These are phyloP conservation scores for Tetrapisispora pingtungensis DNA, from an alignment of 805 yeast species.

Conservation along the genomic window DNA sequence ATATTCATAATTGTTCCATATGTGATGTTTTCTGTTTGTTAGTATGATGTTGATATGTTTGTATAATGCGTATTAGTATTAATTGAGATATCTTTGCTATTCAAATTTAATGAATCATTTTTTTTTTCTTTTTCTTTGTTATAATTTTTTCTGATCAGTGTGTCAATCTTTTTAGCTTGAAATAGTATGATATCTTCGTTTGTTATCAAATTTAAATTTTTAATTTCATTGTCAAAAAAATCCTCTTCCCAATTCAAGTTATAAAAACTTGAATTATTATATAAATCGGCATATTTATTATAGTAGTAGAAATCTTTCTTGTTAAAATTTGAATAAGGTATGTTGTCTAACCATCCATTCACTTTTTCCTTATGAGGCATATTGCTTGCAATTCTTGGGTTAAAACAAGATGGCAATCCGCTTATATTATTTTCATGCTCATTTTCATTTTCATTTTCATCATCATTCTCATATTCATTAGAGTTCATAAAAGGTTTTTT, in stretches of 20 bases:
- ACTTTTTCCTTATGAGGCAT: conserved; percentile 64
- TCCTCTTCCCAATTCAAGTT: conserved; percentile 27
- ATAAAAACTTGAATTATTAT: conserved; percentile 10
- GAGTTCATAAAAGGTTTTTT: too few relatives aligned
- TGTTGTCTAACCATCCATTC: conserved; percentile 46
- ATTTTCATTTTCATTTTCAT: not conserved
- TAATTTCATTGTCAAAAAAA: conserved; percentile 2
- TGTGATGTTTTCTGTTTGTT: too few relatives aligned
- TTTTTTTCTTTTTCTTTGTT: conserved; percentile 4
- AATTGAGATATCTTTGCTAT: not conserved
- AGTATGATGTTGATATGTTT: not conserved
- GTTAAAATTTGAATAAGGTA: conserved; percentile 34
- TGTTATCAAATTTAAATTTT: conserved; percentile 4
- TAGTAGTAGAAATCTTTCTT: conserved; percentile 7
- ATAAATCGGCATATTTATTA: conserved; percentile 11
- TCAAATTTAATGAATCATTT: not conserved
- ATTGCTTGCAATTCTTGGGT: conserved; percentile 52
- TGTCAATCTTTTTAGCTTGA: conserved; percentile 19
- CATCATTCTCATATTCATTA: too few relatives aligned
- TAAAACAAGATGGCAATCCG: conserved; percentile 39
- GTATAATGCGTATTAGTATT: not conserved
- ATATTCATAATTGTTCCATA: too few relatives aligned
- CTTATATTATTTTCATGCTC: not conserved
- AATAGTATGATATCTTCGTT: conserved; percentile 18
- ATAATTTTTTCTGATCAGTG: conserved; percentile 18